Evolutionary conservation across 257 asterid genomes (phyloP).

Genomic region (Vinca minor): DNA sequence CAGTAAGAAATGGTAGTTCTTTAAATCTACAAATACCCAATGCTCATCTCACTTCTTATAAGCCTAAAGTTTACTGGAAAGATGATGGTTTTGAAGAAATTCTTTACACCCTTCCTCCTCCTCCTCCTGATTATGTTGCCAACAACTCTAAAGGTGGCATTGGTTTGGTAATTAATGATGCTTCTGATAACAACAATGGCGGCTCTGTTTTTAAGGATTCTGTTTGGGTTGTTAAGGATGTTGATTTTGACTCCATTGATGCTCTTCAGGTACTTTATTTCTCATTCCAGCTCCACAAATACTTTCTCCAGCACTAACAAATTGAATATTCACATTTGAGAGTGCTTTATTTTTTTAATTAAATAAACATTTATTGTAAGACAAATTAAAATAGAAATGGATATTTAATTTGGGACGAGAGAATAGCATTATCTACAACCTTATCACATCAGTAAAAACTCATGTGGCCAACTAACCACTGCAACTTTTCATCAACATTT

Average conservation of each 20-base stretch:
- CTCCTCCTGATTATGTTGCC: neutral
- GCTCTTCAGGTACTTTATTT: slow-evolving; percentile 81
- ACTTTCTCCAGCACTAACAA: neutral
- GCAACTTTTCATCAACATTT: neutral
- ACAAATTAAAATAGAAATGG: too few species aligned
- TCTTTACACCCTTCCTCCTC: slow-evolving; percentile 41
- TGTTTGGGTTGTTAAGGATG: slow-evolving; percentile 64
- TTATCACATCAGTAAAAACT: neutral
- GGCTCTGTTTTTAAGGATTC: slow-evolving; percentile 6
- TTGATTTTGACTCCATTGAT: slow-evolving; percentile 70
- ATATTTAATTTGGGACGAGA: too few species aligned
- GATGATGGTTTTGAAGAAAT: slow-evolving; percentile 79
- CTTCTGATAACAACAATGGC: slow-evolving; percentile 21
- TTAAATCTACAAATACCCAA: slow-evolving; percentile 49
- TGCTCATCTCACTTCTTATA: slow-evolving; percentile 65
- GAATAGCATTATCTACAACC: neutral
- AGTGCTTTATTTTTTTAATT: too few species aligned
- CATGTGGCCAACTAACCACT: neutral
- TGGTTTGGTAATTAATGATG: slow-evolving; percentile 50
- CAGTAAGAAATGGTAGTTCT: slow-evolving; percentile 75
- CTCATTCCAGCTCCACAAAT: slow-evolving; percentile 90
- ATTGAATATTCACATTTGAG: too few species aligned
- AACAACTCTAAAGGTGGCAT: slow-evolving; percentile 47
- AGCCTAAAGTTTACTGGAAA: slow-evolving; percentile 79
- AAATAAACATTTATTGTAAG: too few species aligned